Evolutionary conservation across 2,329 filamentous ascomycete species (phyloP).

Genomic region (Fusarium sp.): DNA sequence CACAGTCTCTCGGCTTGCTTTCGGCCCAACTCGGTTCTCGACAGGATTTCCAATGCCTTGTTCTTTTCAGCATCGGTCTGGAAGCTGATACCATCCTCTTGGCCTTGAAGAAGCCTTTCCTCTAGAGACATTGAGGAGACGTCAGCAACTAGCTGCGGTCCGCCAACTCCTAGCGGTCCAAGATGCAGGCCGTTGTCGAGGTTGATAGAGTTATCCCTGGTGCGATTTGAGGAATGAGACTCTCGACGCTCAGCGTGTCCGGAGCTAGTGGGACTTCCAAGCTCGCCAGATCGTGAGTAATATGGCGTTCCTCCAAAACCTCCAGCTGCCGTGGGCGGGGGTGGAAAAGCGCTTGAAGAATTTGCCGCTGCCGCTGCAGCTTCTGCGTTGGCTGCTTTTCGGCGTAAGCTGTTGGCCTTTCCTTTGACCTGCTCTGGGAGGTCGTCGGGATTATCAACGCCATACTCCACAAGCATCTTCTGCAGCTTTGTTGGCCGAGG

Average conservation of each 20-base stretch:
- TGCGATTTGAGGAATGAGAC: constrained; percentile 46
- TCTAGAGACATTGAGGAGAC: constrained; percentile 60
- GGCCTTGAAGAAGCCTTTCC: constrained; percentile 63
- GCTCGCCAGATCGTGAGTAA: constrained; percentile 41
- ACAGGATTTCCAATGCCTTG: constrained; percentile 66
- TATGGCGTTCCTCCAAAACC: constrained; percentile 46
- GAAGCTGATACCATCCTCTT: constrained; percentile 60
- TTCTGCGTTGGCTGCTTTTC: constrained; percentile 74
- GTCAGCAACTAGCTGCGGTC: constrained; percentile 58
- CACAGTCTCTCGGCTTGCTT: constrained; percentile 64
- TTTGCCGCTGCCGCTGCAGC: constrained; percentile 58
- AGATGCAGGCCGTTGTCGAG: constrained; percentile 58
- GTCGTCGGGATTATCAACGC: constrained; percentile 90
- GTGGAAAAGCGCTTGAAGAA: constrained; percentile 33
- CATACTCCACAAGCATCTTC: constrained; percentile 89
- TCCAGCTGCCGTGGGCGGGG: constrained; percentile 31
- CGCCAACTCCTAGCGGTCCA: constrained; percentile 57
- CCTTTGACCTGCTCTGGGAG: constrained; percentile 85
- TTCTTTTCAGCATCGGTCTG: constrained; percentile 61
- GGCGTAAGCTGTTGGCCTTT: constrained; percentile 79
- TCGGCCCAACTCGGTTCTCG: constrained; percentile 63
- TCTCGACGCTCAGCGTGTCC: constrained; percentile 47
- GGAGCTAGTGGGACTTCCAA: constrained; percentile 43
- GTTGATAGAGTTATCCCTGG: constrained; percentile 56
- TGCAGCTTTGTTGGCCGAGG: constrained; percentile 96